Evolutionary conservation across 176 grass and related monocot genomes (phyloP), one percentile per base, ranked within the genome.

Genomic region (Rhynchospora pubera): DNA sequence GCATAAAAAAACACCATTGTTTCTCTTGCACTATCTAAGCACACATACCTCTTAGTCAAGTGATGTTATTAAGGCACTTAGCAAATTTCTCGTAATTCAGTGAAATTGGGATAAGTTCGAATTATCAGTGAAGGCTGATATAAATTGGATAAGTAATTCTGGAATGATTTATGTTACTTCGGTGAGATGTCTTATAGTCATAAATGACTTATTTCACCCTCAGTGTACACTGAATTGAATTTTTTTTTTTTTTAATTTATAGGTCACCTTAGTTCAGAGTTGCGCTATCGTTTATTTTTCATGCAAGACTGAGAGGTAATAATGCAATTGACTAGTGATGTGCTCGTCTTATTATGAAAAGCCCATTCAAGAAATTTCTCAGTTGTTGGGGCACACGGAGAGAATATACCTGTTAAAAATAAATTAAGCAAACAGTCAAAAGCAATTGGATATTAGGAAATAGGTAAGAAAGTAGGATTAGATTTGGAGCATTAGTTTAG

Each of bases 401-500:
- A 72, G 63, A 57, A 80, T 57, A 88, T 56, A 65, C 86, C 26
- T 73, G 46, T 28, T 81, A 78, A 19, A 77, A 78, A 32, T 70
- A 85, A 86, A 52, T 69, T 46, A 22, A 72, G 23, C 26, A 74
- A 42, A 68, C 26, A 69, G 10, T 44, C 42, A 16, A 80, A 56
- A 83, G 48, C 34, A 70, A 26, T 57, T 67, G 73, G 53, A 55
- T 71, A 65, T 69, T 32, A 57, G 65, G 32, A 50, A 89, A 84
- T 85, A 80, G 47, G 72, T 78, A 82, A 85, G 42, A 5, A 42
- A 86, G 67, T 34, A 57, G 46, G 46, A 89, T 60, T 87, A 67
- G 39, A 79, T 81, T 69, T 88, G 63, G 48, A n/a, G 76, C 83
- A 70, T 62, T 83, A 83, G 15, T 80, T 74, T 89, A 73, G 22